phyloP scores from a whole-genome alignment of 1,284 basidiomycete species.

The Austroboletus sp. region DNA sequence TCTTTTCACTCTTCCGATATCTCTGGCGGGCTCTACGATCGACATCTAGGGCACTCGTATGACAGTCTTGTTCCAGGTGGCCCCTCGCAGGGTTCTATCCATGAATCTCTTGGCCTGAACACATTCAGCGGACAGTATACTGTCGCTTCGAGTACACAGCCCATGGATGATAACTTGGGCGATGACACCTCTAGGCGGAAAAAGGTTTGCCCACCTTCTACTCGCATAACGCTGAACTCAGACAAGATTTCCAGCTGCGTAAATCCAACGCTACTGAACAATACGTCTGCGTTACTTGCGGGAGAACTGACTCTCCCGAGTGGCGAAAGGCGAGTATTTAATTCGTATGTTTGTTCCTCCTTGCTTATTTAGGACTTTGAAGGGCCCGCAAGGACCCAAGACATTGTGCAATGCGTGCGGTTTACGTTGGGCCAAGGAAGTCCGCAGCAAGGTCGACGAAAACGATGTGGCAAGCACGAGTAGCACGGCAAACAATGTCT shows the following conservation, averaged over 20 bases:
- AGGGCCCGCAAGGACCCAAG: conserved; percentile 79
- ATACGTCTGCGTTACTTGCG: conserved; percentile 72
- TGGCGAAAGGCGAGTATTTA: conserved; percentile 63
- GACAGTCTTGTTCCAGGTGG: conserved; percentile 14
- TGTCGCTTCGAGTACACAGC: conserved; percentile 12
- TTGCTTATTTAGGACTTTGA: conserved; percentile 16
- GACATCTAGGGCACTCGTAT: conserved; percentile 11
- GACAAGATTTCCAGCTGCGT: conserved; percentile 32
- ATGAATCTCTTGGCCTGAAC: conserved; percentile 18
- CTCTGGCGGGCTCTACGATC: conserved; percentile 12
- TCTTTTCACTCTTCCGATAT: conserved; percentile 11
- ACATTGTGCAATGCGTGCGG: conserved; percentile 86
- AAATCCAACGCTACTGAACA: conserved; percentile 52
- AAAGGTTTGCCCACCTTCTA: conserved; percentile 31
- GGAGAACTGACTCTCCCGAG: conserved; percentile 74
- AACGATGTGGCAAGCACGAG: conserved; percentile 19
- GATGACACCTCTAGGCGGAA: conserved; percentile 33
- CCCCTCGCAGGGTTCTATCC: conserved; percentile 13
- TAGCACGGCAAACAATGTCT: conserved; percentile 13
- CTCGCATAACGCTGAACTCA: conserved; percentile 4
- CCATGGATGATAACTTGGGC: conserved; percentile 24
- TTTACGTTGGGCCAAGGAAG: conserved; percentile 73
- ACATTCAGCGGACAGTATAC: conserved; percentile 17
- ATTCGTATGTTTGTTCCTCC: background rate
- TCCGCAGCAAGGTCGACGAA: conserved; percentile 41